Evolutionary conservation across 495 filamentous ascomycete species (phyloP).

Genomic region (Aspergillus affinis): DNA sequence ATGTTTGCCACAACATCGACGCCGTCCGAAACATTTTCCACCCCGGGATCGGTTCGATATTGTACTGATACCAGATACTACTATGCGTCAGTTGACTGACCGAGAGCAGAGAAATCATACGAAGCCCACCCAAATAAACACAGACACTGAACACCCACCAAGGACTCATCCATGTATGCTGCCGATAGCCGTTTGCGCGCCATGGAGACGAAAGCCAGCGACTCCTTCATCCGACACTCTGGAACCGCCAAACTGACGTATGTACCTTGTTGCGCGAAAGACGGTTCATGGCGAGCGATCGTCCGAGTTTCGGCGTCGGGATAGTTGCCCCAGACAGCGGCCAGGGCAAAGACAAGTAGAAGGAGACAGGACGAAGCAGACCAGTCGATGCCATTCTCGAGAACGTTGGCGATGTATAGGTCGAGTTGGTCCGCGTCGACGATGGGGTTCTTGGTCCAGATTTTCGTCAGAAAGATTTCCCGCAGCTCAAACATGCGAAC

Average conservation of each 20-base stretch:
- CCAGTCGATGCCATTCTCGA: constrained; percentile 35
- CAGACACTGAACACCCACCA: constrained; percentile 37
- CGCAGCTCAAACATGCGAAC: constrained; percentile 28
- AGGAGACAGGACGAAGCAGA: constrained; percentile 34
- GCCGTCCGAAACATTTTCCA: constrained; percentile 42
- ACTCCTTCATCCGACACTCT: constrained; percentile 28
- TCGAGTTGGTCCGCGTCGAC: constrained; percentile 28
- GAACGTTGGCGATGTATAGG: constrained; percentile 22
- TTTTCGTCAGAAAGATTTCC: constrained; percentile 29
- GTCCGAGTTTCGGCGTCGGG: constrained; percentile 29
- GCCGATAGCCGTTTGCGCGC: constrained; percentile 34
- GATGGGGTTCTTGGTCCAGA: constrained; percentile 33
- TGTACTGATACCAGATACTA: constrained; percentile 44
- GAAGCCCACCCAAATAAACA: constrained; percentile 36
- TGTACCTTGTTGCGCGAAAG: constrained; percentile 17
- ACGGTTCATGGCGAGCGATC: constrained; percentile 19
- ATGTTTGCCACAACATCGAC: constrained; percentile 41
- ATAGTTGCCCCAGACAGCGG: constrained; percentile 37
- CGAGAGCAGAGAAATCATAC: not conserved
- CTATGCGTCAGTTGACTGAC: too few relatives aligned
- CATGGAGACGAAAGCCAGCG: constrained; percentile 32
- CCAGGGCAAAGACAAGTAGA: constrained; percentile 36
- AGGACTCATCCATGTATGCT: constrained; percentile 32
- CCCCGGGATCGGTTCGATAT: constrained; percentile 37
- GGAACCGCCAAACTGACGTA: constrained; percentile 24